Percentiles rank a stretch among this genome's conserved stretches.
Evolutionary conservation across 768 basidiomycete species (phyloP).

Genomic region (Agaricus sinodeliciosus): DNA sequence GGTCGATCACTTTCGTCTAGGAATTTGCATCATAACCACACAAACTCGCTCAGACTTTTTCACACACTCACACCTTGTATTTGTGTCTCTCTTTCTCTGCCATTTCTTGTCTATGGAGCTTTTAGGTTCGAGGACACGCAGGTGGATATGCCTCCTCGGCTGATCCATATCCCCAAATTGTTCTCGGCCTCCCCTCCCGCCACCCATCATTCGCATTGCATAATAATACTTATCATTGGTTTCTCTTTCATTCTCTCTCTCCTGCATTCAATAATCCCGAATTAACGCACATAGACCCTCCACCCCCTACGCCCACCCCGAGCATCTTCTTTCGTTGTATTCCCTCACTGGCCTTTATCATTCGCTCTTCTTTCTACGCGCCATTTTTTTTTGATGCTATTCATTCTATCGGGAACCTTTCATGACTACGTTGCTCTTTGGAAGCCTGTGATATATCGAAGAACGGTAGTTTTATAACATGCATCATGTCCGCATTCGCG

Average conservation of each 20-base stretch:
- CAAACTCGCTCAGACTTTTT: constrained; percentile 22
- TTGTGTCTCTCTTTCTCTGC: constrained; percentile 6
- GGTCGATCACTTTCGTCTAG: constrained; percentile 16
- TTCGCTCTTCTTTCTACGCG: no score
- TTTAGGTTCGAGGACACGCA: no score
- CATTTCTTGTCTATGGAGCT: neutral
- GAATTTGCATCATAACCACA: constrained; percentile 8
- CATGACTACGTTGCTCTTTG: no score
- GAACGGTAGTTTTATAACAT: no score
- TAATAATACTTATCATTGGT: constrained; percentile 2
- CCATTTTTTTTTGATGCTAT: neutral
- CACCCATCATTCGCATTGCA: constrained; percentile 2
- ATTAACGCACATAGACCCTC: neutral
- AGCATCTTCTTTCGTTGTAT: neutral
- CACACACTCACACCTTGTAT: constrained; percentile 14
- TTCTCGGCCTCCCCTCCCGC: neutral
- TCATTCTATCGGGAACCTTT: no score
- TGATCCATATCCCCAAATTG: no score
- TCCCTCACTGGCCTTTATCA: no score
- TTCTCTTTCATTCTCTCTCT: no score
- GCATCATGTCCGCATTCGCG: no score
- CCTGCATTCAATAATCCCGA: neutral
- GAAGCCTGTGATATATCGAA: no score
- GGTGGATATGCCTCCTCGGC: neutral
- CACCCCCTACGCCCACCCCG: neutral